Conservation (phyloP, 768 basidiomycete genomes). For the Cytidiella melzeri region DNA sequence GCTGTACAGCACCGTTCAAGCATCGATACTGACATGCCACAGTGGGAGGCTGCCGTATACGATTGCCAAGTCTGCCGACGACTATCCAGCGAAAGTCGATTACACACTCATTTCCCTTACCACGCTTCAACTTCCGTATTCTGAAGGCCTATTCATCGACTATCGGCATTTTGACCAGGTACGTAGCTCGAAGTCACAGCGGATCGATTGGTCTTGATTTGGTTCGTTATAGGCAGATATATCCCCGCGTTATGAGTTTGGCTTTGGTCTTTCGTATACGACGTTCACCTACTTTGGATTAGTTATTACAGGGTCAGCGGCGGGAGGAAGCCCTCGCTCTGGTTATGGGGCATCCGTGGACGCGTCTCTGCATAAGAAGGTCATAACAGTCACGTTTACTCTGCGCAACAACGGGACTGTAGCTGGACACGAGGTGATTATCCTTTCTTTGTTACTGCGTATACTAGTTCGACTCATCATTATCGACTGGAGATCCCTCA, state of each 20-base stretch:
- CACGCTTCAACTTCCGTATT: conserved; percentile 52
- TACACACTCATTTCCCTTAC: conserved; percentile 21
- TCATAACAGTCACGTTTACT: conserved; percentile 47
- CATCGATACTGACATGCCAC: conserved; percentile 1
- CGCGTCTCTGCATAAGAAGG: conserved; percentile 46
- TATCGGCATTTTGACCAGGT: conserved; percentile 36
- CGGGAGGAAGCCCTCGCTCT: conserved; percentile 33
- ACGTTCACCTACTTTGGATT: conserved; percentile 58
- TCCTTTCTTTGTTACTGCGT: neutral
- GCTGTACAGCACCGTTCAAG: neutral
- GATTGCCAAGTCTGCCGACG: conserved; percentile 52
- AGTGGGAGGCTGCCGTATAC: conserved; percentile 65
- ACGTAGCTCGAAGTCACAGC: neutral
- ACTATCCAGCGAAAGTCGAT: conserved; percentile 43
- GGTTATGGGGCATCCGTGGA: conserved; percentile 47
- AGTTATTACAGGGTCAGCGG: conserved; percentile 21
- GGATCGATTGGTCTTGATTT: no score
- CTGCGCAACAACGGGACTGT: conserved; percentile 48
- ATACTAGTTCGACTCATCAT: no score
- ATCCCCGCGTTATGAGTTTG: conserved; percentile 56
- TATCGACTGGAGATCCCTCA: conserved; percentile 40
- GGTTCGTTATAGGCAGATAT: conserved; percentile 33
- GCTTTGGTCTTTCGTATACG: conserved; percentile 72
- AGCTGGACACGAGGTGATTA: conserved; percentile 47
- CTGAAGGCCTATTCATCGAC: conserved; percentile 38